Evolutionary conservation across 768 basidiomycete genomes (phyloP).

Genomic region (Russula abietina): DNA sequence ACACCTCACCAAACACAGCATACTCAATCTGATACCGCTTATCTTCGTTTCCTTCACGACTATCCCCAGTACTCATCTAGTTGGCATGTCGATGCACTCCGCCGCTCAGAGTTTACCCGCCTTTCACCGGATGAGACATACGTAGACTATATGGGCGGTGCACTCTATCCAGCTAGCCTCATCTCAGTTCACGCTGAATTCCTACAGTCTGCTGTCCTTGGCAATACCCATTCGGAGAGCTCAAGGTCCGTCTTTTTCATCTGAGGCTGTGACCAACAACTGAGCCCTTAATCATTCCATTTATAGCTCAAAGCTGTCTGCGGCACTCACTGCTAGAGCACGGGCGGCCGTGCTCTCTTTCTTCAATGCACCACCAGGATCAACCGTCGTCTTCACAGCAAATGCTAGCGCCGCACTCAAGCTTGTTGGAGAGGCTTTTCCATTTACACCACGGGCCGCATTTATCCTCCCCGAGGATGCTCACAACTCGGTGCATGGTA

Average conservation of each 20-base stretch:
- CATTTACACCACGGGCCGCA: conserved; percentile 51
- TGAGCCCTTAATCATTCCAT: neutral
- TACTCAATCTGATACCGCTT: conserved; percentile 16
- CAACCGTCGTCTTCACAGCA: conserved; percentile 75
- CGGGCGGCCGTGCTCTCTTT: conserved; percentile 67
- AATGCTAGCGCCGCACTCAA: conserved; percentile 79
- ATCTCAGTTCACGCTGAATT: conserved; percentile 66
- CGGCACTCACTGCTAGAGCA: conserved; percentile 61
- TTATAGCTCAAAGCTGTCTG: conserved; percentile 62
- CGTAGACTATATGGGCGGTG: conserved; percentile 83
- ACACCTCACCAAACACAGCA: neutral
- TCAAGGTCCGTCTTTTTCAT: conserved; percentile 48
- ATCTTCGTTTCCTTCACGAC: conserved; percentile 22
- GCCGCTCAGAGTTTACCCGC: conserved; percentile 49
- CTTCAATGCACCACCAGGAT: conserved; percentile 69
- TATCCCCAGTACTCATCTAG: conserved; percentile 57
- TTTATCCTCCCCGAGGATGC: conserved; percentile 72
- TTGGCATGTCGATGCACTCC: conserved; percentile 64
- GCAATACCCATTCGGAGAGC: conserved; percentile 81
- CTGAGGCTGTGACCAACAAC: neutral
- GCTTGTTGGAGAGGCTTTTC: conserved; percentile 75
- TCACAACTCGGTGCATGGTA: conserved; percentile 81
- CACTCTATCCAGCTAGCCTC: conserved; percentile 73
- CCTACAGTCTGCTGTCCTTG: conserved; percentile 58
- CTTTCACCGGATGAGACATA: conserved; percentile 60